phyloP scores from a whole-genome alignment of 257 asterid species.

The Plantago ovata region DNA sequence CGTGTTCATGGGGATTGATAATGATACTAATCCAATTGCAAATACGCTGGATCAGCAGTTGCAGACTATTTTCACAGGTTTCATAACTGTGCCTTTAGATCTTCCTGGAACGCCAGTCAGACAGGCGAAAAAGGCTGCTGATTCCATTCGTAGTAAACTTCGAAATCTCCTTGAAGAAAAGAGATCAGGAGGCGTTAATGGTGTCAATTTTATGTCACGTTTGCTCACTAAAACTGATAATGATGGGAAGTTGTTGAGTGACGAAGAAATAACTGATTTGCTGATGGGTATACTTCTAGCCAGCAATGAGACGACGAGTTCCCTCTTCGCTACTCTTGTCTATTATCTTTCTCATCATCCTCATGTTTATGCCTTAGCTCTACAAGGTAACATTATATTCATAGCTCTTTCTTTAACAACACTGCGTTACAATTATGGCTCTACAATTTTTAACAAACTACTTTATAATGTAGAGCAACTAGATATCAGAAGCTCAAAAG shows the following conservation, averaged over 20 bases:
- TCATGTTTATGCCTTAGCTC: slow-evolving; percentile 39
- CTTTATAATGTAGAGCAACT: slow-evolving; percentile 34
- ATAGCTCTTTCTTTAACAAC: too few species aligned
- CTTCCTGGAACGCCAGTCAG: slow-evolving; percentile 50
- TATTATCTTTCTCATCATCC: slow-evolving; percentile 55
- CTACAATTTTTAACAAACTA: too few species aligned
- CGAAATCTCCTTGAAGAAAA: slow-evolving; percentile 45
- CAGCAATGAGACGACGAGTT: slow-evolving; percentile 49
- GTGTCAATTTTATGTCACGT: slow-evolving; percentile 37
- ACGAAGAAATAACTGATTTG: slow-evolving; percentile 50
- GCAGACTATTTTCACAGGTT: slow-evolving; percentile 35
- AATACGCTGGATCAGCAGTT: slow-evolving; percentile 39
- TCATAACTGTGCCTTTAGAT: slow-evolving; percentile 44
- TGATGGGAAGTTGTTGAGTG: slow-evolving; percentile 40
- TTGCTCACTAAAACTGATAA: slow-evolving; percentile 45
- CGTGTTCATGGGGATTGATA: slow-evolving; percentile 37
- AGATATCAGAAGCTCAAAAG: slow-evolving; percentile 39
- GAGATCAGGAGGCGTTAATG: slow-evolving; percentile 41
- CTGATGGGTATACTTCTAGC: slow-evolving; percentile 48
- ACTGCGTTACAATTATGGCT: not conserved
- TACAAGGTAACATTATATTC: slow-evolving; percentile 32
- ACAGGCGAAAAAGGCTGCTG: slow-evolving; percentile 42
- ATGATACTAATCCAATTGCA: too few species aligned
- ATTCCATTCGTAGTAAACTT: slow-evolving; percentile 37
- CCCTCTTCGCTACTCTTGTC: slow-evolving; percentile 44